Percentiles rank a stretch among this genome's conserved stretches.
These are phyloP conservation scores for Biscutella laevigata DNA, from an alignment of 441 rosid species.

Conservation along the genomic window DNA sequence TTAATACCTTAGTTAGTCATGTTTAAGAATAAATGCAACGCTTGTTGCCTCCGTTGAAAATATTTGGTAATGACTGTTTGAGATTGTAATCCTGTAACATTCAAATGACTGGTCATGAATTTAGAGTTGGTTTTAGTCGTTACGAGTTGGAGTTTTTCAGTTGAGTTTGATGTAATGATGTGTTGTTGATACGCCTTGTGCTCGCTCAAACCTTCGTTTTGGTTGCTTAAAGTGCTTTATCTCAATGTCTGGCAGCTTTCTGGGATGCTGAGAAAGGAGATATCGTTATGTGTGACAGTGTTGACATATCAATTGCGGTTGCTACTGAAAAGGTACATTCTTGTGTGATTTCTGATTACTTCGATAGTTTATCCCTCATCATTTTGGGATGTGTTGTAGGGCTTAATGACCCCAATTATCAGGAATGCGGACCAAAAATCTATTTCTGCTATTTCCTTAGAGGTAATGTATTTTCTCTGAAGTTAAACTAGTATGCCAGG, in stretches of 20 bases:
- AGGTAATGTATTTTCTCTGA: slow-evolving; percentile 39
- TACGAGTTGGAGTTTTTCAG: neutral
- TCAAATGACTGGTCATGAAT: neutral
- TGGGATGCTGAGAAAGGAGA: slow-evolving; percentile 80
- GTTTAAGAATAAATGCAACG: neutral
- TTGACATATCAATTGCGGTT: slow-evolving; percentile 94
- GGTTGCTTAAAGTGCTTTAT: slow-evolving; percentile 21
- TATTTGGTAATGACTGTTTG: neutral
- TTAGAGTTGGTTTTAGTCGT: slow-evolving; percentile 10
- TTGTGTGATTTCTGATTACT: slow-evolving; percentile 5
- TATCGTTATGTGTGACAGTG: slow-evolving; percentile 49
- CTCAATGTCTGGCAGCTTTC: slow-evolving; percentile 50
- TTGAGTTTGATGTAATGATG: slow-evolving; percentile 10
- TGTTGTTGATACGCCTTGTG: neutral
- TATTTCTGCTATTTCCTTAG: slow-evolving; percentile 68
- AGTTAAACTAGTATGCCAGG: neutral
- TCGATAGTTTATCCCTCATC: slow-evolving; percentile 19
- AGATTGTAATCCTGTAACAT: neutral
- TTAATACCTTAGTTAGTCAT: neutral
- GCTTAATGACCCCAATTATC: slow-evolving; percentile 91
- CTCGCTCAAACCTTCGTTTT: slow-evolving; percentile 9
- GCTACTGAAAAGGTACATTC: slow-evolving; percentile 87
- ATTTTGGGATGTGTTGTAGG: slow-evolving; percentile 44
- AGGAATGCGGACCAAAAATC: slow-evolving; percentile 93
- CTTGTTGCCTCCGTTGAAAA: neutral